Base-by-base conservation (phyloP, 768 basidiomycete species). In the Cytidiella melzeri region DNA sequence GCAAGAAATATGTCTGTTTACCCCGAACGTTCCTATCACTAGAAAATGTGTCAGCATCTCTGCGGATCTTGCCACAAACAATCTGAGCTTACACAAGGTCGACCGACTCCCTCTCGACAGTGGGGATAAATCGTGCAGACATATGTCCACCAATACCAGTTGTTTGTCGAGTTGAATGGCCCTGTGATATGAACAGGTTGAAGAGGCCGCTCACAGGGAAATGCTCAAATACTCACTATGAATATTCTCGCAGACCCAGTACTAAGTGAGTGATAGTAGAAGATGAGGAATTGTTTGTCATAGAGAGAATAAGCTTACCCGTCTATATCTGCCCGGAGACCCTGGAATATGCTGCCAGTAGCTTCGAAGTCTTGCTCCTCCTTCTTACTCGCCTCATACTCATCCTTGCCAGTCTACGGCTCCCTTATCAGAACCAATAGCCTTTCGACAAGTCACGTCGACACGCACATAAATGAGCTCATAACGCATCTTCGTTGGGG, bases 41-140 rank as follows among this genome's bases (percentile, higher is more conserved):
- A 12, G 41, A 19, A 39, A 21, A 13, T 49, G 6, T 19, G 37
- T 49, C 38, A 24, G 34, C 11, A n/a, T n/a, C n/a, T n/a, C n/a
- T n/a, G 2, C 44, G 47, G 4, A 54, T 18, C 50, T 9, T 43
- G 34, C 12, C 23, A 34, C 40, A 11, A 13, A 23, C 21, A 41
- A 41, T 46, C 21, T 30, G 18, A 9, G 48, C 82, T 66, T 60
- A 89, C 84, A 92, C 84, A 25, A 94, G 71, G 66, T 91, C 92
- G 54, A 94, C 86, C 0, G 87, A 87, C 68, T 98, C 95, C 53
- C 95, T 79, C 64, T 98, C 95, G 6, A 98, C 94, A 0, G 94
- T 97, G 9, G 92, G 90, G 49, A 98, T 94, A 61, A 96, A 96
- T 2, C 93, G 74, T 7, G 88, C 84, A 0, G 91, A 73, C 58